These are phyloP conservation scores for Strobilomyces confusus DNA, from an alignment of 768 basidiomycete species.

Conservation along the genomic window DNA sequence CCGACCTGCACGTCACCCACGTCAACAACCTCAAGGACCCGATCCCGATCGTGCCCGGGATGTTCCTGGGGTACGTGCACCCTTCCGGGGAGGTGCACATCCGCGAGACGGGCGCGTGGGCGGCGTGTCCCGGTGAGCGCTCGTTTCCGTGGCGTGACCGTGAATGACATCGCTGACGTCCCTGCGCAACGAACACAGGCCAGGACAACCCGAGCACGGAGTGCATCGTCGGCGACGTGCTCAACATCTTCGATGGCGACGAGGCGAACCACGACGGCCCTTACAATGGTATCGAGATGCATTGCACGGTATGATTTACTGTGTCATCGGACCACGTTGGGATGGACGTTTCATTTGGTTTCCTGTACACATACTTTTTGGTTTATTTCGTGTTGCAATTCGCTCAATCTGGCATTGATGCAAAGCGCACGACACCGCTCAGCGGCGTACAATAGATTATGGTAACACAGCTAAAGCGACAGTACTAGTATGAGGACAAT, in stretches of 20 bases:
- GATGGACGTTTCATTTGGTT: background rate
- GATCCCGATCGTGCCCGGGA: constrained; percentile 33
- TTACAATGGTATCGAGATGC: constrained; percentile 25
- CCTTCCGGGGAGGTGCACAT: constrained; percentile 42
- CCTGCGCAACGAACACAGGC: constrained; percentile 30
- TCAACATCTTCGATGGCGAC: constrained; percentile 41
- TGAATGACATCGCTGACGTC: no score
- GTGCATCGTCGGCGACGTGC: constrained; percentile 19
- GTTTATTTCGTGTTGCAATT: background rate
- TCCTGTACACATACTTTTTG: no score
- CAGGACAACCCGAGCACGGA: constrained; percentile 52
- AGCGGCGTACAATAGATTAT: no score
- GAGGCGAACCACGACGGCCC: constrained; percentile 43
- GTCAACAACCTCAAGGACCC: constrained; percentile 48
- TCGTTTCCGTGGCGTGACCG: no score
- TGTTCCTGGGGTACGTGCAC: constrained; percentile 37
- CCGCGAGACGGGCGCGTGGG: constrained; percentile 44
- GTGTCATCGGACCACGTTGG: background rate
- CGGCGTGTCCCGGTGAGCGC: constrained; percentile 43
- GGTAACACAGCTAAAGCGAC: no score
- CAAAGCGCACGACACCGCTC: no score
- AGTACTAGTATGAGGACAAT: no score
- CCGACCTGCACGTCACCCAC: constrained; percentile 40
- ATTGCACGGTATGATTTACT: background rate
- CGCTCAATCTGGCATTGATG: no score